Evolutionary conservation across 257 asterid species (phyloP).

Genomic region (Fraxinus anomala): DNA sequence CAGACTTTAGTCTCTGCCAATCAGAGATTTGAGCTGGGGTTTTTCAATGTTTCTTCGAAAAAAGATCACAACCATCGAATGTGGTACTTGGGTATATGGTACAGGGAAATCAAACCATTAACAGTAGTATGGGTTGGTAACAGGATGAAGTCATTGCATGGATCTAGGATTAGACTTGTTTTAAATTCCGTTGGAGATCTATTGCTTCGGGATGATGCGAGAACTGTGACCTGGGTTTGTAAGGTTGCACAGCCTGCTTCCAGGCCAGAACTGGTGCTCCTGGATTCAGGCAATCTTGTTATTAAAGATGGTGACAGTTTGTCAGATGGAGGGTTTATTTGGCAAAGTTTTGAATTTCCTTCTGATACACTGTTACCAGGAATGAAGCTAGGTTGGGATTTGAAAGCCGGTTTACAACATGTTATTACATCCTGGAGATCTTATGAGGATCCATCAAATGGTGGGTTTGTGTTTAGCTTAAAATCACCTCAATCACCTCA

Average conservation of each 20-base stretch:
- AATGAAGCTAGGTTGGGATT: constrained; percentile 58
- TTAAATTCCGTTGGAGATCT: constrained; percentile 22
- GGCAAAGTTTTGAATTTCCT: constrained; percentile 53
- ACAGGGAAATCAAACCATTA: constrained; percentile 22
- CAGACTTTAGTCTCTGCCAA: constrained; percentile 35
- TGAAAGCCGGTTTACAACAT: constrained; percentile 17
- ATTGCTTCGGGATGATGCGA: constrained; percentile 11
- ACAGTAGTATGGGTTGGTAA: constrained; percentile 48
- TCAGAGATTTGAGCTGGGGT: constrained; percentile 39
- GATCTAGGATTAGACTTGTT: constrained; percentile 6
- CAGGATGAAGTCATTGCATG: constrained; percentile 30
- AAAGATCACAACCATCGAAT: not conserved
- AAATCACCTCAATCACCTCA: constrained; percentile 40
- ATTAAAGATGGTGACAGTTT: not conserved
- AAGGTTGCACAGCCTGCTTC: not conserved
- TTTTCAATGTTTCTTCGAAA: constrained; percentile 26
- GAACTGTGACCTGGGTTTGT: constrained; percentile 7
- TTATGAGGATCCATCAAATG: constrained; percentile 33
- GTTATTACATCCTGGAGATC: constrained; percentile 48
- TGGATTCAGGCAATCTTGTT: constrained; percentile 47
- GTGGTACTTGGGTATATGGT: constrained; percentile 40
- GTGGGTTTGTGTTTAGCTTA: constrained; percentile 38
- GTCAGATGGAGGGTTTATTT: constrained; percentile 18
- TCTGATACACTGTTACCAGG: constrained; percentile 53
- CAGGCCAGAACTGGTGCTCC: constrained; percentile 30